Base-by-base conservation (phyloP, 1,284 basidiomycete species). In the Marasmius tenuissimus region DNA sequence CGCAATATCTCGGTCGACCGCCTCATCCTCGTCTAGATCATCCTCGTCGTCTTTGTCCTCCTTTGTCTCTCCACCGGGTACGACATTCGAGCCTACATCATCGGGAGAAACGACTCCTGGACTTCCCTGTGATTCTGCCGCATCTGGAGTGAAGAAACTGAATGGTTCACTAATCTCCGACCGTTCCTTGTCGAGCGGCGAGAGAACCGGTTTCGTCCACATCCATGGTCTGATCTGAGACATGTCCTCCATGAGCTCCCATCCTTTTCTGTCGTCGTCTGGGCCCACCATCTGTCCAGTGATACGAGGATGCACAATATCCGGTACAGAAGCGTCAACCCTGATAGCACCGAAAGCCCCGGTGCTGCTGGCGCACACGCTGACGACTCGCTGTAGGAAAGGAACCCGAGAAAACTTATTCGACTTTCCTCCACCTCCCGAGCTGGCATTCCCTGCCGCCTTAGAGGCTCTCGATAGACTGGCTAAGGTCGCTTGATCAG, bases 321-420 rank as follows among this genome's bases (percentile, higher is more conserved):
- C 76, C 1, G 77, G 78, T 0, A 91, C 85, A 34, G 76, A 75
- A 52, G 87, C 89, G 65, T 97, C 94, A 3, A 89, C 82, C 27
- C 91, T 84, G 52, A 99, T 78, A 0, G 94, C 96, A 2, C 89
- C 95, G 73, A 94, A 96, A 0, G 93, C 92, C 4, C 97, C 97
- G 0, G 92, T 91, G 63, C 88, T 91, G 70, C 95, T 98, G 3
- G 92, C 89, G 54, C 88, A 90, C 4, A 99, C 97, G 47, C 85
- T 83, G 56, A 92, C 86, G 20, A 93, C 87, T 12, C 97, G 89
- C 70, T 98, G 96, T 1, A 98, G 77, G 66, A 88, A 89, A 0
- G 92, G 90, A 0, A 98, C 78, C 14, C 89, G 86, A 57, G 89
- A 85, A 72, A 97, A 98, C 76, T 93, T 94, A 76, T 89, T 88